phyloP scores from a whole-genome alignment of 257 asterid genomes.

The Solanum sitiens region DNA sequence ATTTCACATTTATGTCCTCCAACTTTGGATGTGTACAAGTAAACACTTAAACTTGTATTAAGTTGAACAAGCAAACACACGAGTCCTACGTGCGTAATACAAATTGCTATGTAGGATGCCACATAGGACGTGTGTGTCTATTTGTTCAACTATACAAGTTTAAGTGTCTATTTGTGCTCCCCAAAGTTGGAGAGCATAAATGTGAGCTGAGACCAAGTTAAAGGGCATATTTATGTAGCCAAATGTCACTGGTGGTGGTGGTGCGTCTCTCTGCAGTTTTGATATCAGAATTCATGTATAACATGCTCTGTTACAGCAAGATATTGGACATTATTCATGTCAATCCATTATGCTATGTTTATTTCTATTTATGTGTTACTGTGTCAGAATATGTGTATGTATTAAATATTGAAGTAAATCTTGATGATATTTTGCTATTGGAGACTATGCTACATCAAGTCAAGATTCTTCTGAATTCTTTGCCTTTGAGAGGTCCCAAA shows the following conservation, averaged over 20 bases:
- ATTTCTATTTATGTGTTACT: not conserved
- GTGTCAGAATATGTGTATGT: not conserved
- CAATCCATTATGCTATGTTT: not conserved
- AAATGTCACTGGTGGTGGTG: not conserved
- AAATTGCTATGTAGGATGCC: not conserved
- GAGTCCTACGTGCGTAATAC: no score
- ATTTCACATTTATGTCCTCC: not conserved
- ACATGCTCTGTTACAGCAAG: not conserved
- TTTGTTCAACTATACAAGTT: not conserved
- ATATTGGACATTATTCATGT: not conserved
- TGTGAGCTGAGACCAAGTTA: not conserved
- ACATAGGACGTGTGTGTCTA: not conserved
- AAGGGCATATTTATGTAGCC: not conserved
- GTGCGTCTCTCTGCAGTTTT: not conserved
- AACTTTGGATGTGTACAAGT: not conserved
- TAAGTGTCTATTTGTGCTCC: not conserved
- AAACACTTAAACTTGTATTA: no score
- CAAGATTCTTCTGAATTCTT: not conserved
- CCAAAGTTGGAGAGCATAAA: not conserved
- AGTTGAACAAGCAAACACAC: no score
- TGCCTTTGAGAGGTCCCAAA: not conserved
- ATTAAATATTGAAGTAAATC: not conserved
- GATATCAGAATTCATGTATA: not conserved
- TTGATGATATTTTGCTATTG: not conserved
- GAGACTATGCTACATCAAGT: not conserved